Base-by-base conservation (phyloP, 768 basidiomycete species). In the Kwoniella mangroviensis region DNA sequence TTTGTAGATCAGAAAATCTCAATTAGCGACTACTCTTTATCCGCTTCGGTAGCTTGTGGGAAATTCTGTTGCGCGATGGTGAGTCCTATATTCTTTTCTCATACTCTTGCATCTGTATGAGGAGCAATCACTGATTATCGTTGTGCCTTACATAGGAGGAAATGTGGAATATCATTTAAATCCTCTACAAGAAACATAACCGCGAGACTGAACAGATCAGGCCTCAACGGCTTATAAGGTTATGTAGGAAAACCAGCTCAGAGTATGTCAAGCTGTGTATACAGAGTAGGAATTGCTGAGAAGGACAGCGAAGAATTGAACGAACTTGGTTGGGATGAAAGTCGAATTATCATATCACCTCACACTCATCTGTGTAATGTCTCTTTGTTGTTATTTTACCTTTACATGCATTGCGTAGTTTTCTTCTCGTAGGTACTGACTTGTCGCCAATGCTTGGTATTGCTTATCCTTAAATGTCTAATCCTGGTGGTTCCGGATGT, bases 1-100 rank as follows among this genome's bases (percentile, higher is more conserved):
- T 86, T 92, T 74, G 92, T 98, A 0, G 97, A 99, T 80, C 90
- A 96, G 84, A 99, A 99, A 85, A 94, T 98, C 76, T 89, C 92
- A 72, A 93, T 99, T 84, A 94, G 92, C 77, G 90, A 97, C 76
- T 99, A 95, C 84, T 88, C 93, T 2, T 84, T 97, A 58, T 95
- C 93, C 78, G 94, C 94, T 26, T 81, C 80, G 28, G 95, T 98
- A 28, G 95, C 96, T 21, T 98, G 96, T 79, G 96, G 96, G 70
- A 98, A 98, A 89, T 95, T 96, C 78, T 75, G 90, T 74, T 73
- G 75, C 63, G 74, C 81, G 2, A 80, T 80, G 69, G 81, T 82
- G 63, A 72, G 72, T 62, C n/a, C 34, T 41, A 71, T 41, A 12
- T 45, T 15, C 12, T 22, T 42, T 63, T 70, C 17, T 63, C 65